Evolutionary conservation across 257 asterid species (phyloP), one percentile per base, ranked within the genome.

Genomic region (Nicotiana knightiana): DNA sequence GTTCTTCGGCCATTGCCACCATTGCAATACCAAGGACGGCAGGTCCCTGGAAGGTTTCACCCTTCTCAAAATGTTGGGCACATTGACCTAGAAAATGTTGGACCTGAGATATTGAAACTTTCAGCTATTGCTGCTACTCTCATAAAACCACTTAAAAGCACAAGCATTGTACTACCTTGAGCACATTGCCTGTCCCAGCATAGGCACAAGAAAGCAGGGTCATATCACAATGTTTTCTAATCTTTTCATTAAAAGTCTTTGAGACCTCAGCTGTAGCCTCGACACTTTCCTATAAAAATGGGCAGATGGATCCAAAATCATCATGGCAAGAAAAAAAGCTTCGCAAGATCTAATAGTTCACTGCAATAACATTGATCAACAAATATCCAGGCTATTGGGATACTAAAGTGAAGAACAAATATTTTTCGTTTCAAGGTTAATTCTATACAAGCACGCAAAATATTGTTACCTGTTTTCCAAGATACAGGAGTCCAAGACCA

Each of bases 1-100:
- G 88, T 76, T 96, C 99, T 91, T 96, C 99, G 63, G 93, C 97
- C 98, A 96, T 96, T 83, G 98, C 94, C 79, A 96, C 99, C 97
- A 96, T 93, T 54, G 98, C 99, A 86, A 96, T 96, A 65, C 99
- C 99, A 58, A 96, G 98, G 77, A 96, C 94, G 85, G 98, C 98
- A 4, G 97, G 96, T 75, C 98, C 98, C 84, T 94, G 99, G 84
- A 85, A 91, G 21, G 93, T 86, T 85, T 94, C 98, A 10, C 97
- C 97, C 85, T 91, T 94, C 84, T 94, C 97, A 53, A 94, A 94
- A 88, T 96, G 97, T 76, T 91, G 93, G 1, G 97, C 97, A 88
- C 99, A 96, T 83, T 96, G 96, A 78, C 97, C 94, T 75, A 96
- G 95, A 82, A 96, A 89, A 87, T 92, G 97, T 89, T 96, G 99